Base-by-base conservation (phyloP, 371 early-diverging fungal species). In the Encephalitozoon intestinalis region DNA sequence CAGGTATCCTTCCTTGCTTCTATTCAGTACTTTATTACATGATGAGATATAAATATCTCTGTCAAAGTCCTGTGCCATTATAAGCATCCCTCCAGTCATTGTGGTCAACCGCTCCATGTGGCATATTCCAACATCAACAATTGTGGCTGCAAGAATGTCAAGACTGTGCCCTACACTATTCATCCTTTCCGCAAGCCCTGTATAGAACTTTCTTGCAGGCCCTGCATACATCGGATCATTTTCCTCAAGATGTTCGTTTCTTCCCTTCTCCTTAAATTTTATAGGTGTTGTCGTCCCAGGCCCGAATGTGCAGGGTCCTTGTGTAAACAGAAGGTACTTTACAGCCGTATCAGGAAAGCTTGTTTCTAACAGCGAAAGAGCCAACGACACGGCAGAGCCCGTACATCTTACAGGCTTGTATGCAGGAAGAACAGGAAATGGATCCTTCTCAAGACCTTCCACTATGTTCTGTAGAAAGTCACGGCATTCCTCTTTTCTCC, bases 221-320 rank as follows among this genome's bases (percentile, higher is more conserved):
- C 92, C 93, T 81, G 89, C 89, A 79, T 96, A 90, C 73, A 91
- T 89, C 49, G 92, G 91, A 25, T 89, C 87, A 72, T 94, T 96
- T 86, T 93, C 94, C 73, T 94, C 94, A 72, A 96, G 90, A 72
- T 97, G 94, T 82, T 92, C 91, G 82, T 93, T 94, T n/a, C 93
- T 92, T 70, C 99, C 89, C 63, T 92, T 89, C 79, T 96, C 95
- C 81, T 90, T 89, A 67, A 96, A 88, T 80, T 94, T 95, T 18
- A 88, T 86, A 15, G 93, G 89, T 0, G 95, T 93, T 50, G 96
- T 91, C 85, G 90, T 88, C 53, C 99, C 98, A 50, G 99, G 97
- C 0, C 98, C 98, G 79, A 91, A 93, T 0, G 98, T 96, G 46
- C 92, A 91, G 30, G 99, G 91, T 30, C 99, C 99, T 73, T 97